These are phyloP conservation scores for Chloromonas sp. DNA, from an alignment of 163 green algal species.

Conservation along the genomic window DNA sequence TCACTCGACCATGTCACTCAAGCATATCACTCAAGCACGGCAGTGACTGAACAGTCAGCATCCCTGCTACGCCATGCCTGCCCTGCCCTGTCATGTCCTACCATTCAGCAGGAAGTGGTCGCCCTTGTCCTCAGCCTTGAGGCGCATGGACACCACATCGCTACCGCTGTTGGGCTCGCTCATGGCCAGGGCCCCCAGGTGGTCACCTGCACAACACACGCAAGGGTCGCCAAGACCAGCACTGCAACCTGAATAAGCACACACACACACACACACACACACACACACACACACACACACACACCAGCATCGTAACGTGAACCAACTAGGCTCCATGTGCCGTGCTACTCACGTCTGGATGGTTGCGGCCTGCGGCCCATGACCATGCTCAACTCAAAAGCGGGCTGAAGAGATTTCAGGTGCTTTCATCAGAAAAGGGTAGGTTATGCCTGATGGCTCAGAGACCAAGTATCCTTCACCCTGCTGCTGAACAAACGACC, in stretches of 20 bases:
- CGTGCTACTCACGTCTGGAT: background rate
- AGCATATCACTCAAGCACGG: no score
- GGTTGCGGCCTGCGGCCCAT: background rate
- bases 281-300: background rate
- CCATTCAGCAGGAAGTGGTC: conserved; percentile 63
- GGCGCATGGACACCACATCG: conserved; percentile 87
- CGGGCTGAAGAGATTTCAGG: no score
- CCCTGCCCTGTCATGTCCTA: conserved; percentile 8
- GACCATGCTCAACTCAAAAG: no score
- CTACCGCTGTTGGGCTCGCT: conserved; percentile 74
- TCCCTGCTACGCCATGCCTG: background rate
- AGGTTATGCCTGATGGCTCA: no score
- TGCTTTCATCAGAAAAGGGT: no score
- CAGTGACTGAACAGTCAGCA: no score
- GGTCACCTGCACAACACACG: conserved; percentile 55
- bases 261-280: background rate
- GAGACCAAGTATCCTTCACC: no score
- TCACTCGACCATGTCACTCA: no score
- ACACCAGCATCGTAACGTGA: background rate
- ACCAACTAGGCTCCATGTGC: background rate
- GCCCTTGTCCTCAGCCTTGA: conserved; percentile 40
- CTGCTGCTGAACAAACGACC: no score
- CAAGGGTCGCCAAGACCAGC: background rate
- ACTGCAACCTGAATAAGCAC: background rate
- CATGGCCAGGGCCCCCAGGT: conserved; percentile 87